Conservation (phyloP, 2,329 filamentous ascomycete species). For the Clonostachys solani region DNA sequence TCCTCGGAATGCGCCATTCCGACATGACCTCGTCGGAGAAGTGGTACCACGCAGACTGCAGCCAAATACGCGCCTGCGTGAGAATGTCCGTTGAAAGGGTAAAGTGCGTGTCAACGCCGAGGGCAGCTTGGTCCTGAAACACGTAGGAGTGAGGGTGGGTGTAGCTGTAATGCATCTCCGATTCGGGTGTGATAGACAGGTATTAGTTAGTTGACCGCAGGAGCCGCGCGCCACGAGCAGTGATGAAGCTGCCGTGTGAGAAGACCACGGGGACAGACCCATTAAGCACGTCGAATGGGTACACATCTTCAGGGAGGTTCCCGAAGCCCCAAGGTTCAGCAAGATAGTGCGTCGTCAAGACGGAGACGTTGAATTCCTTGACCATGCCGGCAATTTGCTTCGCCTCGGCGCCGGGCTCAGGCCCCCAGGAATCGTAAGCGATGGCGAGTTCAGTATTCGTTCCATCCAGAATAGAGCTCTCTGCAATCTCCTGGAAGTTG, state of each 20-base stretch:
- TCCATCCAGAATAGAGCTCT: not conserved
- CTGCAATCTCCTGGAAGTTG: slow-evolving; percentile 3
- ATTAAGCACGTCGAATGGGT: slow-evolving; percentile 32
- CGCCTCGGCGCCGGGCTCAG: slow-evolving; percentile 16
- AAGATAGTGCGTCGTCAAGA: slow-evolving; percentile 40
- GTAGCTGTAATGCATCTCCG: slow-evolving; percentile 54
- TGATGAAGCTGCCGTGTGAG: slow-evolving; percentile 43
- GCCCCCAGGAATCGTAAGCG: slow-evolving; percentile 32
- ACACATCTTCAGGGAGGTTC: slow-evolving; percentile 33
- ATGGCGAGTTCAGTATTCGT: slow-evolving; percentile 29
- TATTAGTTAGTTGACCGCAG: slow-evolving; percentile 46
- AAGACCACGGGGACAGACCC: slow-evolving; percentile 42
- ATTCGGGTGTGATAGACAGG: slow-evolving; percentile 54
- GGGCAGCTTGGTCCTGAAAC: slow-evolving; percentile 43
- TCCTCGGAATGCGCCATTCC: slow-evolving; percentile 34
- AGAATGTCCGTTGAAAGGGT: slow-evolving; percentile 42
- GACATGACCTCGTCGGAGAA: slow-evolving; percentile 22
- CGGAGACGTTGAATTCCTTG: slow-evolving; percentile 33
- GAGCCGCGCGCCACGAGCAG: slow-evolving; percentile 27
- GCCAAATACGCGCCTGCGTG: slow-evolving; percentile 48
- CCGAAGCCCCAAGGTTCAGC: slow-evolving; percentile 27
- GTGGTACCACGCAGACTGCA: slow-evolving; percentile 31
- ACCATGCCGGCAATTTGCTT: slow-evolving; percentile 23
- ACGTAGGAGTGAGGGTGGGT: slow-evolving; percentile 34
- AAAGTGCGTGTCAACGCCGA: slow-evolving; percentile 52